Conservation (phyloP, 2,329 filamentous ascomycete species). For the Macroventuria anomochaeta region DNA sequence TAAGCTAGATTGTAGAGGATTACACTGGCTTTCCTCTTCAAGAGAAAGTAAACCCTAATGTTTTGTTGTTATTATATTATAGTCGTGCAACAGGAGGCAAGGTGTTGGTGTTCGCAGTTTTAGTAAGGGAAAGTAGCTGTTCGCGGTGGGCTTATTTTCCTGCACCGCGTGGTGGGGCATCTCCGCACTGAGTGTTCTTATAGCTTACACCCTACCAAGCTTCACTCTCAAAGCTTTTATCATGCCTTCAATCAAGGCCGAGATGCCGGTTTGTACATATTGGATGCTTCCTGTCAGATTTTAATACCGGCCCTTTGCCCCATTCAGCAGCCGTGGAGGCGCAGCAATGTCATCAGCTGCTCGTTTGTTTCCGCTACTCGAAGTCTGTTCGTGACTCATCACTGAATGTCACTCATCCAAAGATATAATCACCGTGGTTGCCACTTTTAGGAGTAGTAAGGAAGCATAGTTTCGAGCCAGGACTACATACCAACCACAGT, state of each 20-base stretch:
- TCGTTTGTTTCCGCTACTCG: not conserved
- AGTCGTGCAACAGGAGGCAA: too few relatives aligned
- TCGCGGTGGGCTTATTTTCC: too few relatives aligned
- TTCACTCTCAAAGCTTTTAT: not conserved
- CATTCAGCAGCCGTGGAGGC: not conserved
- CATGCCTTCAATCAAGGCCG: not conserved
- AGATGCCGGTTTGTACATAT: not conserved
- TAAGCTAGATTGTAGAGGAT: too few relatives aligned
- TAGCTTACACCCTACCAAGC: conserved; percentile 4
- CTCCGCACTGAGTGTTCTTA: not conserved
- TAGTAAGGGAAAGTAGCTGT: too few relatives aligned
- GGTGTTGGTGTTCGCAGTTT: too few relatives aligned
- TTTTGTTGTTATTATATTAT: too few relatives aligned
- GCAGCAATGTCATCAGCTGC: not conserved
- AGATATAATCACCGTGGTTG: not conserved
- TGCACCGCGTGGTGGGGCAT: too few relatives aligned
- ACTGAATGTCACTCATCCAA: not conserved
- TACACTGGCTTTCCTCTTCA: too few relatives aligned
- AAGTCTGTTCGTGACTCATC: conserved; percentile 8
- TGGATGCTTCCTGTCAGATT: not conserved
- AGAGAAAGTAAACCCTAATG: too few relatives aligned
- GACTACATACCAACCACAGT: not conserved
- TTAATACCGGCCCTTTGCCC: not conserved
- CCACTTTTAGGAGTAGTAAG: not conserved
- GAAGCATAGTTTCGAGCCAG: not conserved